Base-by-base conservation (phyloP, 306 rosid genomes). In the Ormosia emarginata region DNA sequence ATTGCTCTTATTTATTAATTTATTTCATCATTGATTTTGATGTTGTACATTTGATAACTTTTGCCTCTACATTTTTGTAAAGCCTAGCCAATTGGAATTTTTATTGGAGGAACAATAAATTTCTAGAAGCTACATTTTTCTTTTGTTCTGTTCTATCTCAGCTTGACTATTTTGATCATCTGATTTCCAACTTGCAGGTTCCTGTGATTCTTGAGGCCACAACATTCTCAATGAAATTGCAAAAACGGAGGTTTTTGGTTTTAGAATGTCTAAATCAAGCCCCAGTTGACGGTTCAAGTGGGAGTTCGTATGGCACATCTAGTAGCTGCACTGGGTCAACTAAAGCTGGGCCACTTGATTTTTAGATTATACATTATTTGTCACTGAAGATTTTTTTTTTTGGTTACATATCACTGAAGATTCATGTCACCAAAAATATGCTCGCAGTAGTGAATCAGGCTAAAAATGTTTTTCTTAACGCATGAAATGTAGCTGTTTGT, bases 261-360 rank as follows among this genome's bases (percentile, higher is more conserved):
- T 88, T 95, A 67, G 98, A 95, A 79, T 90, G 98, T 85, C 91
- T 93, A 49, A 95, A 95, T 73, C 99, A 95, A 85, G 99, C 97
- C 18, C 97, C 93, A 29, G 77, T 91, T 33, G 95, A 95, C 11
- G 93, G 90, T 67, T 87, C 97, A 63, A 86, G 86, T 55, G 97
- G 98, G 57, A 88, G 72, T 87, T 95, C 99, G 0, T 93, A 95
- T 74, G 89, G 89, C 88, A 88, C 87, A 15, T 89, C 94, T 75
- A 84, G 91, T 72, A 85, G 91, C 34, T 91, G 99, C 88, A 90
- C 95, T 49, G 88, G 83, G 32, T 89, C 98, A 53, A 86, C 89
- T 14, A 90, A 83, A 82, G 57, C 80, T 46, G 94, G 91, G 34
- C 53, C 82, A 36, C 92, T 90, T 15, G 98, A 95, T 52, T 93